A percentile compares a stretch with the other conserved stretches of the same genome.
phyloP scores from a whole-genome alignment of 805 yeast genomes.

The Diddensiella caesifluorescens region DNA sequence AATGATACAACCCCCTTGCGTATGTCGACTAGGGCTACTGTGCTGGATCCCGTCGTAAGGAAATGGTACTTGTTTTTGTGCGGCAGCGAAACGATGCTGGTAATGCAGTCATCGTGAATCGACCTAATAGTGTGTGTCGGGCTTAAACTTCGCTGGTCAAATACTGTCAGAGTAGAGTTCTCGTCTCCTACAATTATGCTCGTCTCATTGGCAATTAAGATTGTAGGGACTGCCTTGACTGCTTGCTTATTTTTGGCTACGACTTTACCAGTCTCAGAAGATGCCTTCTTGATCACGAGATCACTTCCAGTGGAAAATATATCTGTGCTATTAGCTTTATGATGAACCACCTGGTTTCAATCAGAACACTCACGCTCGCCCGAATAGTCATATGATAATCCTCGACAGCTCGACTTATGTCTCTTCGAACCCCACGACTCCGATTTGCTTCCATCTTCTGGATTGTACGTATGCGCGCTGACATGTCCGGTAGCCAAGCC shows the following conservation, averaged over 20 bases:
- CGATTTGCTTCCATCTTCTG: conserved; percentile 35
- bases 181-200: conserved; percentile 51
- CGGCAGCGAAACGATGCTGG: conserved; percentile 64
- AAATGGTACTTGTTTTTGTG: conserved; percentile 72
- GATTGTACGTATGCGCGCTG: conserved; percentile 54
- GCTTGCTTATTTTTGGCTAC: conserved; percentile 42
- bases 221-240: conserved; percentile 25
- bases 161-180: conserved; percentile 57
- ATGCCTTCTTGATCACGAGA: conserved; percentile 68
- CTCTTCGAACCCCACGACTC: conserved; percentile 77
- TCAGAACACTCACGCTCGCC: conserved; percentile 48
- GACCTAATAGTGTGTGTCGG: conserved; percentile 44
- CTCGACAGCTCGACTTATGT: conserved; percentile 84
- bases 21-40: conserved; percentile 70
- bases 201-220: conserved; percentile 29
- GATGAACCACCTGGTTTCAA: too few species aligned
- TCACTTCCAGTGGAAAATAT: conserved; percentile 77
- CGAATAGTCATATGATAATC: conserved; percentile 57
- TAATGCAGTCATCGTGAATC: conserved; percentile 65
- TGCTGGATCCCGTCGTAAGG: conserved; percentile 76
- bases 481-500: conserved; percentile 85
- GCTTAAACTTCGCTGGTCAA: conserved; percentile 51
- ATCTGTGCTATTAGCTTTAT: too few species aligned
- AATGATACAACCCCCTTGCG: conserved; percentile 60
- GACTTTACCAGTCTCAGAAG: conserved; percentile 70